Evolutionary conservation across 148 eudicot genomes (phyloP), one percentile per base, ranked within the genome.

Genomic region (Vaccinium corymbosum): DNA sequence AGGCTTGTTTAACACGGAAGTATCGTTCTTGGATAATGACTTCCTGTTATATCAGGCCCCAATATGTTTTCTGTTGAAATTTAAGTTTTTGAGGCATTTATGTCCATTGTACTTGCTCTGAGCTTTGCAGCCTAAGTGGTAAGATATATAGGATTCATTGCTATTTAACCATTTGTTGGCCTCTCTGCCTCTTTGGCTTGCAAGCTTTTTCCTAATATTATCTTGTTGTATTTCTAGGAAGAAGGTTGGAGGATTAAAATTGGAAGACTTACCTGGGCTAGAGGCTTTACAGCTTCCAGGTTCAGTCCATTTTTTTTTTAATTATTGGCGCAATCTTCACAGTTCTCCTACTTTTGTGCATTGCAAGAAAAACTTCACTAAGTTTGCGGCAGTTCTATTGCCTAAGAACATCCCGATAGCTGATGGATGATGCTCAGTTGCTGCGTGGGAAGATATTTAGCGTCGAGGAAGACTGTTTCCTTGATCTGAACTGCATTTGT

Each of bases 241-340:
- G 83, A 94, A 88, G 85, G 97, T 97, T 73, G 98, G 99, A 29
- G 99, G 99, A 55, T 85, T 97, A 86, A 97, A 95, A 82, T 85
- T 97, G 92, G 94, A 95, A 88, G 99, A 97, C 15, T 86, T 97
- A 49, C 99, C 99, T 55, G 98, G 99, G 77, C 88, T 95, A 80
- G 98, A 97, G 83, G 89, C 98, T 64, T 88, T 97, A 74, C 92
- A 87, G 87, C 86, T 92, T 90, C 98, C 98, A 87, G 99, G 99
- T 97, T 78, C 79, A 82, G 74, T 57, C 76, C 75, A 1, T 32
- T 35, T 35, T 68, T 12, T 68, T 22, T 68, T 0, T 16, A 1
- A 29, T 68, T 68, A 68, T 68, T 68, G 73, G 7, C 27, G 73
- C 73, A 68, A 29, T 27, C 86, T 92, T 90, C 98, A 95, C 86